Conservation (phyloP, 2,329 filamentous ascomycete genomes). For the Macrophomina tecta region DNA sequence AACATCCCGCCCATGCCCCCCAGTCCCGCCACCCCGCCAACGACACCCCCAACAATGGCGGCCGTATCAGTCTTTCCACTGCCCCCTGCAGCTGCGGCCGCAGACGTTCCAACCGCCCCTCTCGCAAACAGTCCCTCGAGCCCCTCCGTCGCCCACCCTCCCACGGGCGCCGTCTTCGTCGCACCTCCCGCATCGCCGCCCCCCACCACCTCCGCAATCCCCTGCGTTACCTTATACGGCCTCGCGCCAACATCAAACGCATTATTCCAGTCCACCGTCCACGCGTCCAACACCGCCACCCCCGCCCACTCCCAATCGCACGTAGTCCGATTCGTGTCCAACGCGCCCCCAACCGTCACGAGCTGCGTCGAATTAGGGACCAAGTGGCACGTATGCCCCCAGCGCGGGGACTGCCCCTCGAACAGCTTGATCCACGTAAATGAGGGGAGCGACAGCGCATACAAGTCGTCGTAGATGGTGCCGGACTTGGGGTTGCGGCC, state of each 20-base stretch:
- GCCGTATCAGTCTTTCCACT: background rate
- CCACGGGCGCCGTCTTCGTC: slow-evolving; percentile 17
- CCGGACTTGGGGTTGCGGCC: slow-evolving; percentile 48
- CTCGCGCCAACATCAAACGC: background rate
- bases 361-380: slow-evolving; percentile 46
- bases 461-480: slow-evolving; percentile 50
- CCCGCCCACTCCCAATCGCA: slow-evolving; percentile 35
- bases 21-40: slow-evolving; percentile 22
- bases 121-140: background rate
- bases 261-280: slow-evolving; percentile 31
- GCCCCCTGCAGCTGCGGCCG: background rate
- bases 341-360: slow-evolving; percentile 49
- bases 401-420: slow-evolving; percentile 44
- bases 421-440: slow-evolving; percentile 54
- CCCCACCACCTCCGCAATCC: slow-evolving; percentile 20
- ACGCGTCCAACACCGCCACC: slow-evolving; percentile 32
- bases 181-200: background rate
- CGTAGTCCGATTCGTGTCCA: background rate
- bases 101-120: background rate
- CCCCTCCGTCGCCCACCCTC: slow-evolving; percentile 5
- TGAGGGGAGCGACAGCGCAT: slow-evolving; percentile 53
- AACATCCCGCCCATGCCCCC: too few relatives aligned
- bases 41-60: slow-evolving; percentile 27
- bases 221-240: slow-evolving; percentile 4
- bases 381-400: slow-evolving; percentile 51